Base-by-base conservation (phyloP, 2,329 filamentous ascomycete species). In the Emydomyces testavorans region DNA sequence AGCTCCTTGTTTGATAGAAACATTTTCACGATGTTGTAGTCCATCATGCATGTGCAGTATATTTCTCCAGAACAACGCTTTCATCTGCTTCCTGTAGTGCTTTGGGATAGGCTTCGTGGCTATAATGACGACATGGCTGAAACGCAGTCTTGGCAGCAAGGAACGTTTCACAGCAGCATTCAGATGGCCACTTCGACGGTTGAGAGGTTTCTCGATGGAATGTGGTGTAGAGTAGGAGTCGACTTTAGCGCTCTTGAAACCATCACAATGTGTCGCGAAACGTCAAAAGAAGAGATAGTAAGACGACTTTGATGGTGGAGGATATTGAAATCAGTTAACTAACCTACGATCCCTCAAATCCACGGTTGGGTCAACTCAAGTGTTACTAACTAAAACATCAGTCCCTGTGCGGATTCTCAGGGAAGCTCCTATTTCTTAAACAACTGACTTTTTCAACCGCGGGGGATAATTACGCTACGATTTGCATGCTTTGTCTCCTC, bases 121-220 rank as follows among this genome's bases (percentile, higher is more conserved):
- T n/a, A 18, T 39, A 20, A 46, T 46, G 44, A 46, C 44, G 44
- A 46, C 44, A 46, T 46, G 44, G 44, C 44, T 46, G 34, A 39
- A 39, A 46, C 35, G 35, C 1, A 24, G 44, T 21, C 44, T 46
- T 46, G 44, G 44, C 44, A 16, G 35, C 11, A 8, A 10, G 28
- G 20, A 10, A 18, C 23, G 44, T 46, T 46, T 46, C 44, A 18
- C 4, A 35, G 41, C 15, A 45, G 4, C 4, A 45, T 36, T 21
- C n/a, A 13, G n/a, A 35, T 6, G 39, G 20, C 28, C 39, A 42
- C 28, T 11, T 35, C 16, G 32, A 8, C 26, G 13, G n/a, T 39
- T 16, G n/a, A 29, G 26, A 41, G n/a, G n/a, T 26, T 15, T 41
- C n/a, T 20, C 10, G 1, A 11, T 34, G 4, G 31, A 11, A 34